Percentiles rank a stretch among this genome's conserved stretches.
phyloP scores from a whole-genome alignment of 148 eudicot genomes.

The Arctostaphylos glauca region DNA sequence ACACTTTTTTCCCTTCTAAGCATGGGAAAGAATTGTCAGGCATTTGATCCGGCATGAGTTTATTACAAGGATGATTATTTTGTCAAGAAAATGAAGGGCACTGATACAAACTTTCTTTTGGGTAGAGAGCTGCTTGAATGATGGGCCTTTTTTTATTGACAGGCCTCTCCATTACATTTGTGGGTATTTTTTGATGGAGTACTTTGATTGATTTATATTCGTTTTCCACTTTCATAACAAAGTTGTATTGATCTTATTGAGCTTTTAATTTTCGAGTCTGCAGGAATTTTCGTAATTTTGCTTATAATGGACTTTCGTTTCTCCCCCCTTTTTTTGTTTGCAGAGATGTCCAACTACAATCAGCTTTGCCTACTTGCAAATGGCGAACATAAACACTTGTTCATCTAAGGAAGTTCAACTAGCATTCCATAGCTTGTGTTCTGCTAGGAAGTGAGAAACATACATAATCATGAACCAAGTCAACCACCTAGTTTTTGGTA shows the following conservation, averaged over 20 bases:
- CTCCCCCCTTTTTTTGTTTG: slow-evolving; percentile 3
- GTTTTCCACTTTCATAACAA: not conserved
- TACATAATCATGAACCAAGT: not conserved
- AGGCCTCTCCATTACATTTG: not conserved
- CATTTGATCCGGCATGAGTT: not conserved
- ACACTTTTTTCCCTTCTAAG: not conserved
- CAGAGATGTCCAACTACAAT: slow-evolving; percentile 67
- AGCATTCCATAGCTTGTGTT: not conserved
- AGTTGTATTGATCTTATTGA: not conserved
- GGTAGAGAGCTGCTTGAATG: not conserved
- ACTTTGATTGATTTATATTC: too few species aligned
- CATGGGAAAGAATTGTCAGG: not conserved
- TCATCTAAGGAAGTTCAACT: slow-evolving; percentile 42
- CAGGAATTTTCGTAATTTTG: not conserved
- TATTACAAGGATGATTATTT: not conserved
- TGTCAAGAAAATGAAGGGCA: not conserved
- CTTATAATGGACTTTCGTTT: slow-evolving; percentile 13
- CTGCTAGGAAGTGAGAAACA: not conserved
- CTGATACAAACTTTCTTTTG: not conserved
- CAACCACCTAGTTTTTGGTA: not conserved
- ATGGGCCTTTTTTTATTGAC: not conserved
- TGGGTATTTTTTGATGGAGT: not conserved
- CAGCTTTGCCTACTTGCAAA: slow-evolving; percentile 75
- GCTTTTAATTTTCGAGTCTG: not conserved
- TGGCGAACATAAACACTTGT: slow-evolving; percentile 87